phyloP scores from a whole-genome alignment of 1,284 basidiomycete species.

The Ganoderma resinaceum region DNA sequence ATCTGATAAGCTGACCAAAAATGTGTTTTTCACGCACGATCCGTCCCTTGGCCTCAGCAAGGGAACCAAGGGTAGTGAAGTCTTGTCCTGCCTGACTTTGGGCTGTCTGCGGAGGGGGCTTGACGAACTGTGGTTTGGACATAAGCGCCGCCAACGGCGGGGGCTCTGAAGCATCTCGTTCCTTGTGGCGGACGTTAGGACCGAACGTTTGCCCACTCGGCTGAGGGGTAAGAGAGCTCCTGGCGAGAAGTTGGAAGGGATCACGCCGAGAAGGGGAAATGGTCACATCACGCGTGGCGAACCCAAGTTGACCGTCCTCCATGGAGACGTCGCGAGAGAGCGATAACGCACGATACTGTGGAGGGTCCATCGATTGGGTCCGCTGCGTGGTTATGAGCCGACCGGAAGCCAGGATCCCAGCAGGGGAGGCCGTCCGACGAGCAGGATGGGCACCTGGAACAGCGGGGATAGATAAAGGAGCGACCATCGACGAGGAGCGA shows the following conservation, averaged over 20 bases:
- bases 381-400: slow-evolving; percentile 28
- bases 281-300: slow-evolving; percentile 47
- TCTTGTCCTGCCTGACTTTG: slow-evolving; percentile 35
- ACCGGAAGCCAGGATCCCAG: slow-evolving; percentile 26
- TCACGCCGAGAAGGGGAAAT: slow-evolving; percentile 50
- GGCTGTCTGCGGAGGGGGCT: slow-evolving; percentile 53
- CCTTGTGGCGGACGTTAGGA: slow-evolving; percentile 42
- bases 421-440: slow-evolving; percentile 34
- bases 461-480: slow-evolving; percentile 23
- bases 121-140: slow-evolving; percentile 74
- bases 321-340: slow-evolving; percentile 41
- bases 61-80: slow-evolving; percentile 62
- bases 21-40: slow-evolving; percentile 32
- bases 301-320: slow-evolving; percentile 29
- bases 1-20: slow-evolving; percentile 24
- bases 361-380: slow-evolving; percentile 41
- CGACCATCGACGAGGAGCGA: slow-evolving; percentile 35
- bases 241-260: slow-evolving; percentile 60
- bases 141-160: slow-evolving; percentile 65
- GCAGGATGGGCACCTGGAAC: slow-evolving; percentile 19
- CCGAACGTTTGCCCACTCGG: slow-evolving; percentile 61
- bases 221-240: slow-evolving; percentile 72
- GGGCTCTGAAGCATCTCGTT: slow-evolving; percentile 65
- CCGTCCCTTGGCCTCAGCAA: slow-evolving; percentile 62
- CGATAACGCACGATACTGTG: slow-evolving; percentile 33